phyloP scores from a whole-genome alignment of 164 flowering plant genomes.

The Amborella trichopoda region DNA sequence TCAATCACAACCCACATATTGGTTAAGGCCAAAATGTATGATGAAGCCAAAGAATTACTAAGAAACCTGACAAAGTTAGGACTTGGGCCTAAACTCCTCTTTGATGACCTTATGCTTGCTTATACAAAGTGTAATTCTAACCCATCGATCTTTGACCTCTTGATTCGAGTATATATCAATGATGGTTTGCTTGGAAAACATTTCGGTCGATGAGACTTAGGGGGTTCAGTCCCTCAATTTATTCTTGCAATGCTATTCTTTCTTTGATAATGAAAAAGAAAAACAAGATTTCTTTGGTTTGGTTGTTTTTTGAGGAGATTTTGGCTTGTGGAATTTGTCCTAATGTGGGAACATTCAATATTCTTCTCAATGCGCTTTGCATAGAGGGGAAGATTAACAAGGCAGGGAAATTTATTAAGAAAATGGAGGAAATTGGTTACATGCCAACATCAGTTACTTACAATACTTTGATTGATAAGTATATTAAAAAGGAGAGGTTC shows the following conservation, averaged over 20 bases:
- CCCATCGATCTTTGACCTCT: constrained; percentile 70
- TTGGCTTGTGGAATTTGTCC: constrained; percentile 43
- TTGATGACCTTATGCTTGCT: constrained; percentile 55
- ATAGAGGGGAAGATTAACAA: constrained; percentile 52
- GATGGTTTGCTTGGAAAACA: constrained; percentile 30
- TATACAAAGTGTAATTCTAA: constrained; percentile 64
- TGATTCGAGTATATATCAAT: constrained; percentile 50
- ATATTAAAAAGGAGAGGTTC: constrained; percentile 61
- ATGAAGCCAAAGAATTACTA: constrained; percentile 41
- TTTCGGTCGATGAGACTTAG: constrained; percentile 38
- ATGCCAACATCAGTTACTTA: constrained; percentile 50
- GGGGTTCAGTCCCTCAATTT: constrained; percentile 58
- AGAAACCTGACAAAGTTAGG: constrained; percentile 27
- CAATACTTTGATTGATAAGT: constrained; percentile 73
- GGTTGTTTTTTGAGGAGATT: constrained; percentile 68
- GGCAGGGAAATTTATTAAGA: constrained; percentile 46
- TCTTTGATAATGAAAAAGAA: constrained; percentile 32
- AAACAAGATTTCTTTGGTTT: constrained; percentile 19
- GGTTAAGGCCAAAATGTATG: constrained; percentile 61
- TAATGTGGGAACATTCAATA: constrained; percentile 56
- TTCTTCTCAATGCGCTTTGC: constrained; percentile 48
- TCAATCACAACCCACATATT: constrained; percentile 58
- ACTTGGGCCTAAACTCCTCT: constrained; percentile 26
- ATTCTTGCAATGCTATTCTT: constrained; percentile 56
- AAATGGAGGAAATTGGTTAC: constrained; percentile 72